Evolutionary conservation across 2,329 filamentous ascomycete species (phyloP).

Genomic region (Verticillium nonalfalfae): DNA sequence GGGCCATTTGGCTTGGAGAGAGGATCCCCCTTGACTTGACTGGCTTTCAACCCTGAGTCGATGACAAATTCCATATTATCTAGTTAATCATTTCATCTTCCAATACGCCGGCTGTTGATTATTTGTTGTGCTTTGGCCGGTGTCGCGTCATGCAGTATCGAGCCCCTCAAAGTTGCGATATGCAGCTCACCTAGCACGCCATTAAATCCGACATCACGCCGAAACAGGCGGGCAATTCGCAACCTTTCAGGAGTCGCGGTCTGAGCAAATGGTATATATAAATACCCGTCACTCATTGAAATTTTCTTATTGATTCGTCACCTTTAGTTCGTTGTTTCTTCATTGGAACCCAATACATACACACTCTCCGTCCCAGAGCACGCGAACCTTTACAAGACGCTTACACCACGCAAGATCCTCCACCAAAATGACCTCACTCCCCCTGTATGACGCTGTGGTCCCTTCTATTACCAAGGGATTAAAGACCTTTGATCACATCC

Average conservation of each 20-base stretch:
- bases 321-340: background rate
- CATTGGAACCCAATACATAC: background rate
- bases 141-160: background rate
- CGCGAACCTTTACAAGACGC: no score
- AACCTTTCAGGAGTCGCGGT: background rate
- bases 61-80: background rate
- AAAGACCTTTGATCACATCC: constrained; percentile 17
- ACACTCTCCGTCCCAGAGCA: background rate
- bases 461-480: constrained; percentile 17
- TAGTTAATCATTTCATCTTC: background rate
- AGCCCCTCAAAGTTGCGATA: background rate
- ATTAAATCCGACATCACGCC: background rate
- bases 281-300: background rate
- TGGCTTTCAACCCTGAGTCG: constrained; percentile 3
- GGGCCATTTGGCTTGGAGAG: constrained; percentile 71
- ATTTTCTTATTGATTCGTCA: background rate
- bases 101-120: background rate
- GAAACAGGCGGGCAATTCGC: background rate
- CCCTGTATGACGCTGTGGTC: constrained; percentile 21
- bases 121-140: background rate
- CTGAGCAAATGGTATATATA: background rate
- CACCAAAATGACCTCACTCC: constrained; percentile 18
- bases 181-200: background rate
- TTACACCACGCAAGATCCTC: background rate
- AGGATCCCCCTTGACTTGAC: constrained; percentile 50